Base-by-base conservation (phyloP, 2,329 filamentous ascomycete genomes). In the Cylindrodendrum hubeiense region DNA sequence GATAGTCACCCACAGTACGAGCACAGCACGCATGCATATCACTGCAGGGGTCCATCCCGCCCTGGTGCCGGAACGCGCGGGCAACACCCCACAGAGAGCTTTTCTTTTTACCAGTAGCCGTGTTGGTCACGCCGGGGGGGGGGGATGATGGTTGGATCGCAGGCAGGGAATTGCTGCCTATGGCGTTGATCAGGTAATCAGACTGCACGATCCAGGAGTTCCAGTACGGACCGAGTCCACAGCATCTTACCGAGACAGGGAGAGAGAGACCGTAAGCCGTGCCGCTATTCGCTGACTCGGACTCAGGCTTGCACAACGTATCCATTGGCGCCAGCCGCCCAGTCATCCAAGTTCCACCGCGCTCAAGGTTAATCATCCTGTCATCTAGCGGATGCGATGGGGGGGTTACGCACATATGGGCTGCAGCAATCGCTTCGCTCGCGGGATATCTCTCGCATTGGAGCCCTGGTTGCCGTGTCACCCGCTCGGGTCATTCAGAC, bases 11-110 rank as follows among this genome's bases (percentile, higher is more conserved):
- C n/a, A n/a, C n/a, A n/a, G n/a, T 28, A 13, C 19, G 46, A 12
- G 39, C 28, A 22, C 22, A 12, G 22, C 17, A n/a, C 33, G 50
- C 44, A 51, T 62, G 46, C 33, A 43, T 58, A 41, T 37, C 61
- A 28, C 30, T 24, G 61, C 61, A 60, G 49, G 55, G 55, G 33
- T 64, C 34, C 61, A 50, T 50, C 43, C 21, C 55, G 37, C 47
- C 21, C 30, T 26, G 41, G 21, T 10, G 19, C 30, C 55, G 55
- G 55, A 58, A 55, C 26, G 30, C 44, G 34, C 44, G 51, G 47
- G 15, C 52, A 52, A 33, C 37, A 44, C 22, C 26, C 49, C 26
- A 33, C 41, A 33, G 30, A 21, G 8, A 5, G 19, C 19, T 24
- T 47, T 44, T 28, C 33, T n/a, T 24, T 47, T 44, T 28, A 19